Base-by-base conservation (phyloP, 176 grass and related monocot species). In the Phragmites australis region DNA sequence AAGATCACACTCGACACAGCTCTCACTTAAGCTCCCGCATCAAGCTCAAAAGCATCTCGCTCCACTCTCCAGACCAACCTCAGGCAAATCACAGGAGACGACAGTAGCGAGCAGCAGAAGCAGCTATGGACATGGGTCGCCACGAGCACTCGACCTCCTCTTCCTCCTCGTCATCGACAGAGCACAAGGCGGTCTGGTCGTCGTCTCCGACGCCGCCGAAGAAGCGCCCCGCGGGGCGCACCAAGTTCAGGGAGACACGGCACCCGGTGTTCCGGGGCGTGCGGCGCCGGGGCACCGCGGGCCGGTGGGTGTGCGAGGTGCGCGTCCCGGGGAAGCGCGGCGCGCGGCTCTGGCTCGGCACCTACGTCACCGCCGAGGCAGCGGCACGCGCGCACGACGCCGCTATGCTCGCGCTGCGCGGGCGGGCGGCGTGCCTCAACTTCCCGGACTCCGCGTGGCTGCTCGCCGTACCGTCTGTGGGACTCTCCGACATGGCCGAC, bases 181-280 rank as follows among this genome's bases (percentile, higher is more conserved):
- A 60, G 22, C 65, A 16, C 27, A 21, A 23, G 41, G 39, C 46
- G 42, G 30, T 52, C 26, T 73, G 62, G 40, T 65, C 77, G 1
- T 31, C 57, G 4, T 48, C 75, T 6, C 6, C 44, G 57, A 42
- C 14, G 37, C 47, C 82, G 5, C 71, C 82, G 61, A 81, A 84
- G 27, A 97, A 97, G 91, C 80, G 90, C 0, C 91, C 83, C 0
- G 89, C 86, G 5, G 94, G 94, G 13, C 77, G 91, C 27, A 97
- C 86, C 83, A 97, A 93, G 81, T 97, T 97, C 74, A 78, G 84
- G 22, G 94, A 97, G 83, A 97, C 93, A 30, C 72, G 94, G 22
- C 94, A 97, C 82, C 94, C 91, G 9, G 81, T 97, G 62, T 97
- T 78, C 75, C 89, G 86, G 67, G 91, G 94, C 65, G 94, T 97